Evolutionary conservation across 805 yeast genomes (phyloP), one percentile per base, ranked within the genome.

Genomic region (Millerozyma miso): DNA sequence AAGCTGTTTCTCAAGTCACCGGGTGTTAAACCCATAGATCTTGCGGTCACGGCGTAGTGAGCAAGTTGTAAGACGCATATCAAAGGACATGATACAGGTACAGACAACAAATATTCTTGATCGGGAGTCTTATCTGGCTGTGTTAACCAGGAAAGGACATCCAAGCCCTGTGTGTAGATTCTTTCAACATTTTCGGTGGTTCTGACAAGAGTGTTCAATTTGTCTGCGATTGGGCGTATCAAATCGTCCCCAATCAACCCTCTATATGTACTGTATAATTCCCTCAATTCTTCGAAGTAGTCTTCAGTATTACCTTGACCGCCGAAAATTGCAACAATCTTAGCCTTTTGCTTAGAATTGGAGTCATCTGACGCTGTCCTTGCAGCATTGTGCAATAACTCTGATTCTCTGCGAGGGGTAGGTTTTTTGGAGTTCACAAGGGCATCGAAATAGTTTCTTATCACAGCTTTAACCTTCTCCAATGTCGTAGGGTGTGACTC

Each of bases 251-350:
- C 49, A 43, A 89, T 71, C 49, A 91, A 73, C 19, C 87, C 86
- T 51, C 82, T 76, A 74, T 93, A 93, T 45, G 82, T 76, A 50
- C 79, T 71, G 73, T 86, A 84, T 46, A 90, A 64, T 51, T 88
- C 95, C 63, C 96, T 82, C 62, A 93, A 79, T 73, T 93, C 99
- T 63, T 90, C 97, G 56, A 93, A 93, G 73, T 88, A 93, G 63
- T 93, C 97, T 62, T 93, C 98, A 41, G 95, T 83, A 73, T 88
- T 91, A 69, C 99, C 99, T 74, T 93, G 99, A 59, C 99, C 99
- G 63, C 99, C 99, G 58, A 91, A 93, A 53, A 93, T 81, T 50
- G 97, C 96, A 46, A 77, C 80, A 43, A 90, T 66, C 47, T 75
- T 72, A 36, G 90, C 87, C 39, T 43, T 44, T 23, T 23, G 6